Percentiles rank a stretch among this genome's conserved stretches.
Conservation (phyloP, 1,284 basidiomycete genomes). For the Grifola frondosa region DNA sequence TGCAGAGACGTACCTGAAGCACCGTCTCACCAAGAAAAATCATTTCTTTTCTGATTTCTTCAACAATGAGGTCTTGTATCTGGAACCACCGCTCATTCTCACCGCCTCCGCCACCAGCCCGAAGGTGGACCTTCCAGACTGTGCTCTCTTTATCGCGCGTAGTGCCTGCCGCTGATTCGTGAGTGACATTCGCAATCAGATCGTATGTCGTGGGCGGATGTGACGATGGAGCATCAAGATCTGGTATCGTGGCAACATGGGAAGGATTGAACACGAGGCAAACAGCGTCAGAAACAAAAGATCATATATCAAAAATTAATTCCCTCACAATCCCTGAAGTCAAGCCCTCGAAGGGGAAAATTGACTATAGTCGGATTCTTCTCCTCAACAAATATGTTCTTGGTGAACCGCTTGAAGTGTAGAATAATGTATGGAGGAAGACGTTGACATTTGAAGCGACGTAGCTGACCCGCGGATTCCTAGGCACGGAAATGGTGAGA, state of each 20-base stretch:
- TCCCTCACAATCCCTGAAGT: constrained; percentile 83
- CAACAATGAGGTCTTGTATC: constrained; percentile 95
- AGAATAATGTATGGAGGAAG: constrained; percentile 93
- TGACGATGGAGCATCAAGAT: constrained; percentile 68
- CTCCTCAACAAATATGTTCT: constrained; percentile 96
- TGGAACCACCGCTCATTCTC: constrained; percentile 95
- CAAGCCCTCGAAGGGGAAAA: constrained; percentile 90
- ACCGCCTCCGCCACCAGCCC: constrained; percentile 72
- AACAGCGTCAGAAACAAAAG: constrained; percentile 10
- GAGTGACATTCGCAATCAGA: constrained; percentile 92
- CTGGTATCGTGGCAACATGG: too few relatives aligned
- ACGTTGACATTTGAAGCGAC: constrained; percentile 85
- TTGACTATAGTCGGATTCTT: constrained; percentile 99
- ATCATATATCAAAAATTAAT: constrained; percentile 6
- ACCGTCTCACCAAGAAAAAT: constrained; percentile 97
- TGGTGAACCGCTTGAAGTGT: constrained; percentile 98
- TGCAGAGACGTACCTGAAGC: constrained; percentile 68
- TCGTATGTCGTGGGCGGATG: constrained; percentile 80
- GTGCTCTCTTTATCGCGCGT: constrained; percentile 86
- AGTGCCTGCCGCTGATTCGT: constrained; percentile 93
- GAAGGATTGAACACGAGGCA: too few relatives aligned
- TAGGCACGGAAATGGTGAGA: constrained; percentile 29
- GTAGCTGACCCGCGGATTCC: constrained; percentile 85
- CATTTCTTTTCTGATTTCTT: constrained; percentile 95
- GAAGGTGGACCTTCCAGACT: constrained; percentile 91